phyloP scores from a whole-genome alignment of 2,329 filamentous ascomycete species.

The Grosmannia clavigera region DNA sequence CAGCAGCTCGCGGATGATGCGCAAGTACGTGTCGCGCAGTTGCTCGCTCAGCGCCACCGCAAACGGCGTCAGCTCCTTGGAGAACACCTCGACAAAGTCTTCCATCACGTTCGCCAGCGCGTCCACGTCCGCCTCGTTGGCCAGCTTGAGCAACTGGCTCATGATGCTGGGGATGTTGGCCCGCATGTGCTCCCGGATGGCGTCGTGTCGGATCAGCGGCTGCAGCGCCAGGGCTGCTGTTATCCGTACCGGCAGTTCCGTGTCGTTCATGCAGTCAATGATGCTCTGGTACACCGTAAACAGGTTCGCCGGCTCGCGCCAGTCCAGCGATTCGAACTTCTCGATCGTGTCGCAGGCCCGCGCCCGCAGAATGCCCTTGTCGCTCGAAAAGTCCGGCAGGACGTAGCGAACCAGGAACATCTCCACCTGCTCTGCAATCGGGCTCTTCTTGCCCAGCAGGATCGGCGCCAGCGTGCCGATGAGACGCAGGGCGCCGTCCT shows the following conservation, averaged over 20 bases:
- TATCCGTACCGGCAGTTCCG: conserved; percentile 84
- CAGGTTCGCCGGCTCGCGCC: conserved; percentile 91
- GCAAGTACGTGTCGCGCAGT: conserved; percentile 86
- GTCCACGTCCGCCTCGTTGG: conserved; percentile 96
- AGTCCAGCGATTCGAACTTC: conserved; percentile 95
- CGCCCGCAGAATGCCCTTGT: conserved; percentile 82
- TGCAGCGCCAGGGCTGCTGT: conserved; percentile 90
- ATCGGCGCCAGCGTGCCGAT: conserved; percentile 91
- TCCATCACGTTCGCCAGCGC: conserved; percentile 98
- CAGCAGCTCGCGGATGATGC: conserved; percentile 82
- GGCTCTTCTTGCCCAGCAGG: conserved; percentile 94
- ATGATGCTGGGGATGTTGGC: conserved; percentile 97
- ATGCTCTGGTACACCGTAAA: conserved; percentile 95
- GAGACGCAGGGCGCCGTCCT: conserved; percentile 94
- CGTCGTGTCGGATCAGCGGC: conserved; percentile 87
- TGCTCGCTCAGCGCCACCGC: conserved; percentile 94
- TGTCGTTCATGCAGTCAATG: conserved; percentile 89
- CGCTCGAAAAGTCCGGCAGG: conserved; percentile 92
- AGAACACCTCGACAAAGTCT: conserved; percentile 97
- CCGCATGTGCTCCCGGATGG: conserved; percentile 92
- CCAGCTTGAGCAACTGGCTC: conserved; percentile 93
- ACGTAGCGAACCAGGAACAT: conserved; percentile 98
- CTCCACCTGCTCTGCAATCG: conserved; percentile 93
- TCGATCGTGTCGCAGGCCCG: conserved; percentile 94
- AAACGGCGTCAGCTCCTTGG: conserved; percentile 91